phyloP scores from a whole-genome alignment of 306 rosid species.

The Mucuna pruriens region DNA sequence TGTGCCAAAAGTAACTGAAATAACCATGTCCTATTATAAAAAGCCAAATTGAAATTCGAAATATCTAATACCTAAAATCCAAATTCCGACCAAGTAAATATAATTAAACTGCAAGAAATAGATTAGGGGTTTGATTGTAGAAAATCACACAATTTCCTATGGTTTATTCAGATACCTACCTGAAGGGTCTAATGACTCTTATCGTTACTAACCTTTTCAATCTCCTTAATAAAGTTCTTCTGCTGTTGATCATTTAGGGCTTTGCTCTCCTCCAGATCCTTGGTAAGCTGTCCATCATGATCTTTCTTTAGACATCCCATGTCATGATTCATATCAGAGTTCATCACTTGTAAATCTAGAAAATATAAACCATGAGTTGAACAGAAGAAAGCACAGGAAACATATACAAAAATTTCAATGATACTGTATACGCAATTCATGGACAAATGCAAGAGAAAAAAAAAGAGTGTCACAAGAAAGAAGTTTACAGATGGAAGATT shows the following conservation, averaged over 20 bases:
- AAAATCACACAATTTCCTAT: not conserved
- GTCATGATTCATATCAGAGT: slow-evolving; percentile 22
- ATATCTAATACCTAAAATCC: not conserved
- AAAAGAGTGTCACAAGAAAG: not conserved
- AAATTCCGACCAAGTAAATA: not conserved
- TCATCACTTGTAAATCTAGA: slow-evolving; percentile 31
- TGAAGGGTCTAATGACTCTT: not conserved
- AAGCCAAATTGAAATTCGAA: not conserved
- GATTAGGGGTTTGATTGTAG: not conserved
- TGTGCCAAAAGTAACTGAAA: not conserved
- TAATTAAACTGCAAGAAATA: not conserved
- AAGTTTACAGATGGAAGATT: not conserved
- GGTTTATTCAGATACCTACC: not conserved
- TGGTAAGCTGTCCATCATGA: not conserved
- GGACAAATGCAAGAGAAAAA: not conserved
- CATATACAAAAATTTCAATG: not conserved
- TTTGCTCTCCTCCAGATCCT: slow-evolving; percentile 30
- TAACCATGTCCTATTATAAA: not conserved
- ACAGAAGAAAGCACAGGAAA: slow-evolving; percentile 11
- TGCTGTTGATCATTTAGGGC: slow-evolving; percentile 31
- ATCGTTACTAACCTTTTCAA: slow-evolving; percentile 33
- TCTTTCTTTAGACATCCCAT: slow-evolving; percentile 41
- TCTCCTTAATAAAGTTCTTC: slow-evolving; percentile 37
- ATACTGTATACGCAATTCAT: not conserved
- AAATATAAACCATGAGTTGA: not conserved